phyloP scores from a whole-genome alignment of 2,329 filamentous ascomycete genomes.

The Beauveria sp. region DNA sequence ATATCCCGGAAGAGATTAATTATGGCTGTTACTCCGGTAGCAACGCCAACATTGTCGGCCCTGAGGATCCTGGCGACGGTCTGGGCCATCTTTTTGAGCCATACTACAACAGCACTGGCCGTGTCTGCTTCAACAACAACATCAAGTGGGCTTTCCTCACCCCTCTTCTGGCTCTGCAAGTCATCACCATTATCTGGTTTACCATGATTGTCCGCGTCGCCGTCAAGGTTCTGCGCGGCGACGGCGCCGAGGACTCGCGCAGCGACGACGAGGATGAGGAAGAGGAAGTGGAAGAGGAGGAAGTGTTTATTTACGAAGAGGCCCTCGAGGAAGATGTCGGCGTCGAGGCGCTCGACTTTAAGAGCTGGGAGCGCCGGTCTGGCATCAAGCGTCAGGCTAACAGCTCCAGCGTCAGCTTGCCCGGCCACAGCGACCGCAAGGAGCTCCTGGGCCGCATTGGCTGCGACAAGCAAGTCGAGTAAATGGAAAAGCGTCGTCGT shows the following conservation, averaged over 20 bases:
- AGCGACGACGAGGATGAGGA: conserved; percentile 77
- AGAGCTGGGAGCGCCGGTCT: conserved; percentile 51
- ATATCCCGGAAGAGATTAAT: conserved; percentile 54
- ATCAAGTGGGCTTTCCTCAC: conserved; percentile 72
- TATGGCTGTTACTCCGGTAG: conserved; percentile 64
- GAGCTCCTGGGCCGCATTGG: conserved; percentile 75
- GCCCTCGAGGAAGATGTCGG: conserved; percentile 68
- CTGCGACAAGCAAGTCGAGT: conserved; percentile 66
- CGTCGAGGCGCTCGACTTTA: conserved; percentile 62
- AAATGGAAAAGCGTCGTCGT: conserved; percentile 8
- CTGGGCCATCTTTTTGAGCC: conserved; percentile 63
- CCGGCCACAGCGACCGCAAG: conserved; percentile 68
- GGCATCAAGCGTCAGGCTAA: conserved; percentile 47
- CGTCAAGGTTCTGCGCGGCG: conserved; percentile 68
- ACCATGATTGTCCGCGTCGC: conserved; percentile 80
- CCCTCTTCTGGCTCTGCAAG: conserved; percentile 70
- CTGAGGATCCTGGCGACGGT: conserved; percentile 41
- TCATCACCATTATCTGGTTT: conserved; percentile 81
- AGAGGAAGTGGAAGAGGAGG: conserved; percentile 51
- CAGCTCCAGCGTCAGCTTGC: conserved; percentile 56
- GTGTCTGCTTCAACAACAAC: conserved; percentile 70
- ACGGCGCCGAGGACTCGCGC: conserved; percentile 73
- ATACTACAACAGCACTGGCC: conserved; percentile 61
- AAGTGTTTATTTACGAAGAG: conserved; percentile 47
- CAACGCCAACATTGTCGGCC: conserved; percentile 46